Evolutionary conservation across 1,139 yeast species (phyloP).

Genomic region (Geotrichum bryndzae): DNA sequence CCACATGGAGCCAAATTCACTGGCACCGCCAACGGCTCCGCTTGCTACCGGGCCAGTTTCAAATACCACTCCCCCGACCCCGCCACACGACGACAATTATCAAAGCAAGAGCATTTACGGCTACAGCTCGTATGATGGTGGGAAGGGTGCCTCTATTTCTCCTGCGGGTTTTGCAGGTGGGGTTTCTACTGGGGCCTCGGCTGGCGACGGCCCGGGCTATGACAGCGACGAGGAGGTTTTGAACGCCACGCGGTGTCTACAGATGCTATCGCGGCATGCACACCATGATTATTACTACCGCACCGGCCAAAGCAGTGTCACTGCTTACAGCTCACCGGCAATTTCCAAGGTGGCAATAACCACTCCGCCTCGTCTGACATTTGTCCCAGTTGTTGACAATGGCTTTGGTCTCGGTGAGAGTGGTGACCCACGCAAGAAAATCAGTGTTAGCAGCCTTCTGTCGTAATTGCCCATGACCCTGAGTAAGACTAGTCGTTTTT

Average conservation of each 20-base stretch:
- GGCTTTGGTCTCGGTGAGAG: neutral
- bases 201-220: neutral
- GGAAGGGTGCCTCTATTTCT: neutral
- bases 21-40: neutral
- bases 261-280: constrained; percentile 4
- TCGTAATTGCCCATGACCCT: neutral
- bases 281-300: neutral
- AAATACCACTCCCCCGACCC: neutral
- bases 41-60: neutral
- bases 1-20: neutral
- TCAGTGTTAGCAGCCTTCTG: neutral
- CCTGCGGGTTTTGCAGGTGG: neutral
- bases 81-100: neutral
- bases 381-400: neutral
- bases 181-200: neutral
- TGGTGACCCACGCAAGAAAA: neutral
- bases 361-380: neutral
- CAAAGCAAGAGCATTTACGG: neutral
- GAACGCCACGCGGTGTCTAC: constrained; percentile 4
- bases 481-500: neutral
- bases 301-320: neutral
- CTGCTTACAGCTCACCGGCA: neutral
- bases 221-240: constrained; percentile 5
- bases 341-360: neutral
- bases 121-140: neutral